Percentiles rank a stretch among this genome's conserved stretches.
phyloP scores from a whole-genome alignment of 768 basidiomycete genomes.

The Erythrobasidium yunnanense region DNA sequence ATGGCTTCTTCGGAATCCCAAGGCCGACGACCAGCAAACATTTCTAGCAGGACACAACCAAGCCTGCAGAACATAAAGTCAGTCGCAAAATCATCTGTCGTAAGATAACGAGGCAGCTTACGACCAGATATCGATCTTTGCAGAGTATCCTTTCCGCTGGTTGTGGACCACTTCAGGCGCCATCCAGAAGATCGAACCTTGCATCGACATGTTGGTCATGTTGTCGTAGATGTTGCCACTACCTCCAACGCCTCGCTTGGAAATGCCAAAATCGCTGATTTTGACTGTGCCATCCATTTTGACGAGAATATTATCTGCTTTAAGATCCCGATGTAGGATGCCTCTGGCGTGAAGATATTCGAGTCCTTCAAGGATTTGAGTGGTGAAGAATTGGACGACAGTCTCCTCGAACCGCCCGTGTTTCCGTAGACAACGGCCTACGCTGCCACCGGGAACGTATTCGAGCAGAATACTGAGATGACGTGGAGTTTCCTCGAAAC shows the following conservation, averaged over 20 bases:
- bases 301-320: slow-evolving; percentile 95
- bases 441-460: slow-evolving; percentile 94
- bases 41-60: slow-evolving; percentile 95
- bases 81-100: not conserved
- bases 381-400: slow-evolving; percentile 82
- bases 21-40: slow-evolving; percentile 94
- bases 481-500: slow-evolving; percentile 37
- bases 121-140: slow-evolving; percentile 98
- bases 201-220: slow-evolving; percentile 67
- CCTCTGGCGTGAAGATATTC: slow-evolving; percentile 84
- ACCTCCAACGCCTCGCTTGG: slow-evolving; percentile 49
- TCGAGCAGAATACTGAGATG: slow-evolving; percentile 69
- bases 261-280: slow-evolving; percentile 96
- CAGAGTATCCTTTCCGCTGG: slow-evolving; percentile 75
- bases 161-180: slow-evolving; percentile 51
- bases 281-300: slow-evolving; percentile 86
- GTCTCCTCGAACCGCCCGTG: slow-evolving; percentile 68
- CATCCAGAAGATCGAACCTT: slow-evolving; percentile 87
- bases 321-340: slow-evolving; percentile 90
- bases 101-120: not conserved
- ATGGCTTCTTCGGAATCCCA: slow-evolving; percentile 85
- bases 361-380: slow-evolving; percentile 79
- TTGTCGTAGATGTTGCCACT: slow-evolving; percentile 72
- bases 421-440: slow-evolving; percentile 77
- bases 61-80: slow-evolving; percentile 43